A percentile compares a stretch with the other conserved stretches of the same genome.
Evolutionary conservation across 768 basidiomycete genomes (phyloP).

Genomic region (Auricularia sp.): DNA sequence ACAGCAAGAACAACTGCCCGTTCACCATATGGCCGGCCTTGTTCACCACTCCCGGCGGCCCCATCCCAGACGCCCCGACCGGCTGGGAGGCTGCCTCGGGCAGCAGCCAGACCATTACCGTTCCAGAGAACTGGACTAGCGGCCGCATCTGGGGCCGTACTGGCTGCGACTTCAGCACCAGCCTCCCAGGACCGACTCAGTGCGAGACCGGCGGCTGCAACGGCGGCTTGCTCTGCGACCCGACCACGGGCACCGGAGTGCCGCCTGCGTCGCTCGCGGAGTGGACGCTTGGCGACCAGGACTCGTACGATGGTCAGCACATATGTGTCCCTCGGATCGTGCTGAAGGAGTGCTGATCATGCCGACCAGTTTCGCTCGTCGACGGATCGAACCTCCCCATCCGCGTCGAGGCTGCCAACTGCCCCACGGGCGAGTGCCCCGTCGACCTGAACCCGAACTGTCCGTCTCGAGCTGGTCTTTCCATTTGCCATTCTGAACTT

Average conservation of each 20-base stretch:
- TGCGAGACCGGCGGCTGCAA: slow-evolving; percentile 7
- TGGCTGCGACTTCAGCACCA: slow-evolving; percentile 3
- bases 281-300: background rate
- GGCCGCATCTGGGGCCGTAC: slow-evolving; percentile 12
- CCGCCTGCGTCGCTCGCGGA: slow-evolving; percentile 8
- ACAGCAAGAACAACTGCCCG: background rate
- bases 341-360: background rate
- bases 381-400: slow-evolving; percentile 11
- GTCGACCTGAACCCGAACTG: slow-evolving; percentile 9
- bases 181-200: background rate
- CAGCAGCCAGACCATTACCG: slow-evolving; percentile 5
- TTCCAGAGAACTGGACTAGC: slow-evolving; percentile 15
- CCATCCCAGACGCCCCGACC: slow-evolving; percentile 5
- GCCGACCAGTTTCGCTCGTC: slow-evolving; percentile 6
- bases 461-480: background rate
- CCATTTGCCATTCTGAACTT: background rate
- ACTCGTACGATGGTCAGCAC: background rate
- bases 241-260: slow-evolving; percentile 5
- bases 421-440: slow-evolving; percentile 1
- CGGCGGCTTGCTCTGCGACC: slow-evolving; percentile 7
- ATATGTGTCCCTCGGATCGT: background rate
- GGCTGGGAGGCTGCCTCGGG: slow-evolving; percentile 13
- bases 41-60: slow-evolving; percentile 9
- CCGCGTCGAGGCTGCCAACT: slow-evolving; percentile 6
- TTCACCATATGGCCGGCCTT: slow-evolving; percentile 6